Base-by-base conservation (phyloP, 352 stramenopile genomes). In the Elongisporangium anandrum region DNA sequence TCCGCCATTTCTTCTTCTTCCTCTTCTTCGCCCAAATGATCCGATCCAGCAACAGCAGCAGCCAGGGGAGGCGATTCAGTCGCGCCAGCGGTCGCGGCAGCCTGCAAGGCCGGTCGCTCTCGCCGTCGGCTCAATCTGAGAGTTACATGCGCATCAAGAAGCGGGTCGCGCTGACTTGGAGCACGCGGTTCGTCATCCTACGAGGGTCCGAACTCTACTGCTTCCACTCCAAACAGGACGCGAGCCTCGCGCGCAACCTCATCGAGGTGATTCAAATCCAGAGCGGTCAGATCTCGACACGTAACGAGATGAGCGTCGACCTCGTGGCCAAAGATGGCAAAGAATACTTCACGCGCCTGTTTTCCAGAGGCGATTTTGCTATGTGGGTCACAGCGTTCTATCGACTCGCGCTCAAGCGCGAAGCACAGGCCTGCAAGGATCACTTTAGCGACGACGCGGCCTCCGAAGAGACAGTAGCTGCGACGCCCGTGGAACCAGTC, bases 301-400 rank as follows among this genome's bases (percentile, higher is more conserved):
- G 70, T 50, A 73, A 67, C 41, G 75, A 87, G 34, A 61, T 85
- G 22, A 59, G 72, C 12, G 24, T 90, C 23, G 79, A 86, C 63
- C 67, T 87, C 23, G 63, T 61, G n/a, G 66, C 75, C 48, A 48
- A 54, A 2, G 73, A 87, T 52, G 77, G 76, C 23, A 73, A 72
- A 3, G 71, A 86, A 52, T 65, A 77, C 26, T 47, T 85, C 45
- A 71, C 48, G 4, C 77, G 79, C 49, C 60, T 83, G 4, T 87
- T 87, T 50, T 81, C 69, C 52, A 75, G 77, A 34, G 71, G 62
- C 22, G 79, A 90, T 47, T 69, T 85, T 47, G 75, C 77, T 8
- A 65, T 73, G 23, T 90, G 79, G 79, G 68, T 87, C 61, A 86
- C 79, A 26, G 79, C 79, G 16, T 87, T 87, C 59, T 75, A 90